Base-by-base conservation (phyloP, 2,329 filamentous ascomycete genomes). In the Rhexocercosporidium sp. region DNA sequence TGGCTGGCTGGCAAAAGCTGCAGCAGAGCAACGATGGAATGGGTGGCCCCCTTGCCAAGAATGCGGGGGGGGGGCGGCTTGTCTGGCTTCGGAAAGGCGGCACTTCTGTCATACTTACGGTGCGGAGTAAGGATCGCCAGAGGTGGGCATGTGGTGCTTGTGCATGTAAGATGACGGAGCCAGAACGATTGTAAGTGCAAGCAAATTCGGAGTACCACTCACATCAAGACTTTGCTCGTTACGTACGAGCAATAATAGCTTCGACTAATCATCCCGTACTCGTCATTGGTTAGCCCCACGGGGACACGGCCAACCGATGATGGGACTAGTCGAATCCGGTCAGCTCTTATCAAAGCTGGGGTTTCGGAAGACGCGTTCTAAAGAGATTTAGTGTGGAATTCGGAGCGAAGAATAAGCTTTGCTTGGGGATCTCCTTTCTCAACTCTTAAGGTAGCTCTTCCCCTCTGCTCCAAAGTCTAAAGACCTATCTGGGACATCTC, bases 351-450 rank as follows among this genome's bases (percentile, higher is more conserved):
- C 51, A 31, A 20, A 54, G 6, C 27, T 44, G 41, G 41, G 41
- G 14, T 44, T 44, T 20, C n/a, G 18, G 16, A 6, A n/a, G 7
- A 8, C 41, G 8, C 8, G 12, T 44, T 44, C 16, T n/a, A 34
- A 16, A 3, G 29, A 54, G 29, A 34, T 20, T 27, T 31, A 54
- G 27, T n/a, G 47, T 51, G 47, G 11, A 27, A n/a, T 54, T 54
- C 51, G 51, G 51, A 54, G 51, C 51, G 51, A 31, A 34, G 51
- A 54, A 31, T 34, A 54, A 54, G 51, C 51, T 54, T 54, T 54
- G 51, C 27, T 34, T 54, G 51, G 27, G 18, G 51, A 54, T 54
- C 51, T 54, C 9, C 51, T 34, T 25, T 34, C 18, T 18, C 37
- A 46, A 18, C 25, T 29, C 14, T 27, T 46, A 25, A 59, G 44